Evolutionary conservation across 805 yeast species (phyloP), one percentile per base, ranked within the genome.

Genomic region (Schwanniomyces vanrijiae): DNA sequence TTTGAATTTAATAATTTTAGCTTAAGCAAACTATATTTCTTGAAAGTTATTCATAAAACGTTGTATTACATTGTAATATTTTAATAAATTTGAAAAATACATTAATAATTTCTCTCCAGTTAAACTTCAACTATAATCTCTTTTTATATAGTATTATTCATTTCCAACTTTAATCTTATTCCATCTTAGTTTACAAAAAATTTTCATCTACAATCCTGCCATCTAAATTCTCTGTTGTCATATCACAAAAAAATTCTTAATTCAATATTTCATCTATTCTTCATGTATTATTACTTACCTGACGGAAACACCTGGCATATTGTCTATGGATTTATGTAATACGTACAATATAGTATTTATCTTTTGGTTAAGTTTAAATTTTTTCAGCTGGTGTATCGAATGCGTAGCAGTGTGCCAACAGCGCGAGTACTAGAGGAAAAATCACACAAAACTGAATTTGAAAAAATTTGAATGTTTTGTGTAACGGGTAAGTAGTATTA

Each of bases 231-330:
- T 19, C 3, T 11, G 9, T 35, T 20, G 18, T 29, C 18, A 10
- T 18, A 7, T n/a, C 37, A 33, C 37, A n/a, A 33, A 2, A 7
- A 9, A 6, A 20, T 18, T 5, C 11, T 31, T 38, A 9, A 22
- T 38, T 38, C 29, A 24, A 38, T 21, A 24, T 38, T 38, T 38
- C 41, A n/a, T 41, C 29, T 19, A n/a, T n/a, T 19, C 24, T 11
- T 43, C 41, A 7, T 18, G 7, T 37, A 37, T 19, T 11, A 38
- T 22, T 53, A 87, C 96, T 72, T 88, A 88, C 96, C 92, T 89
- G 77, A 90, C 96, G 82, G 96, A 85, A 84, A 86, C 91, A 88
- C 96, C 96, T 84, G 96, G 87, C 96, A 90, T 90, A 69, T 80
- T 82, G 76, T 66, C 68, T 69, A 60, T 63, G 50, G 48, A 47